Evolutionary conservation across 164 flowering plant genomes (phyloP).

Genomic region (Magnolia changhungtana): DNA sequence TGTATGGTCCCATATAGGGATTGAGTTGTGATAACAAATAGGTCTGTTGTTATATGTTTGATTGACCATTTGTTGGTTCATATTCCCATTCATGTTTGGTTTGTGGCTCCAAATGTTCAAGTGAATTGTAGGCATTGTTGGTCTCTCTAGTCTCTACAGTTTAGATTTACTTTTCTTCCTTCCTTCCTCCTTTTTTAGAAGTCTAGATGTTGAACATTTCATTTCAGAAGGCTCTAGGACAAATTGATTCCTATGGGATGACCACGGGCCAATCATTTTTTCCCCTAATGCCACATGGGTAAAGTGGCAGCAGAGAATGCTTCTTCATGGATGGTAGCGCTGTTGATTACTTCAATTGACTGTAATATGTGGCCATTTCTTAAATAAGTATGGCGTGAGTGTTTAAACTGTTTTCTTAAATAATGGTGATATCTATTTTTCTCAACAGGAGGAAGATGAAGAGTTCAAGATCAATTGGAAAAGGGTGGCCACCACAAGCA

Average conservation of each 20-base stretch:
- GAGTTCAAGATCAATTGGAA: slow-evolving; percentile 65
- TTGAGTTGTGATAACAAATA: neutral
- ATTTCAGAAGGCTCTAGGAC: neutral
- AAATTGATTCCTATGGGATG: neutral
- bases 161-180: neutral
- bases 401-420: neutral
- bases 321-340: neutral
- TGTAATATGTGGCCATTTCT: neutral
- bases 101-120: neutral
- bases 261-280: neutral
- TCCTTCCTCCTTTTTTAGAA: too few relatives aligned
- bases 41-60: neutral
- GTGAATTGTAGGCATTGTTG: neutral
- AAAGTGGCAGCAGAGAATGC: neutral
- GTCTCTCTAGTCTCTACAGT: too few relatives aligned
- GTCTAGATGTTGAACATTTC: too few relatives aligned
- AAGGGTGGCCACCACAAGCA: slow-evolving; percentile 76
- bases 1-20: neutral
- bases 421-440: neutral
- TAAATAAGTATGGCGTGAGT: neutral
- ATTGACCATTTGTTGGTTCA: neutral
- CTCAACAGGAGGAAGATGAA: slow-evolving; percentile 42
- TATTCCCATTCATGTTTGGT: neutral
- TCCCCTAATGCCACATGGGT: neutral
- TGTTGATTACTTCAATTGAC: neutral